Base-by-base conservation (phyloP, 2,329 filamentous ascomycete genomes). In the Xylariaceae sp. region DNA sequence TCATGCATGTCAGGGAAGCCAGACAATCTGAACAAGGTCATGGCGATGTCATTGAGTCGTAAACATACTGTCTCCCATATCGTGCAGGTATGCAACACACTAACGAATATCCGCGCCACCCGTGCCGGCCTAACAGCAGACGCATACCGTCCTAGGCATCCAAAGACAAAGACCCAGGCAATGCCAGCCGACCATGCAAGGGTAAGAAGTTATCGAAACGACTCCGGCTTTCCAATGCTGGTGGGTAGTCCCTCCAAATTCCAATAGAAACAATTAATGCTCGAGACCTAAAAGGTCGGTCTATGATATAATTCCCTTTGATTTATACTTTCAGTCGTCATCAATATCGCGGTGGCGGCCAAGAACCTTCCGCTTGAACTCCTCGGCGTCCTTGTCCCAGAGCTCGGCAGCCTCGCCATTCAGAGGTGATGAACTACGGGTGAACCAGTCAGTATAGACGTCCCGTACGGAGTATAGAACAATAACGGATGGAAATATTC, bases 371-470 rank as follows among this genome's bases (percentile, higher is more conserved):
- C 85, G 86, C 83, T 96, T 92, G 82, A 95, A 98, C 74, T 96
- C 91, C 41, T 85, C 87, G 33, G 87, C 81, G 73, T 98, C 87
- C 67, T 88, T 92, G 74, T 97, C 94, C 93, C 95, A 99, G 37
- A 99, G 82, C 74, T 96, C 91, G 14, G 96, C 95, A 26, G 95
- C 95, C 76, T 99, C 93, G 58, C 92, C 96, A 69, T 99, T 99
- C 63, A 99, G 81, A 2, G 95, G 95, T 65, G 92, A 96, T 57
- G 95, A 87, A 75, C 94, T 98, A 62, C 56, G 44, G 50, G 29
- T 28, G 12, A 60, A 73, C 69, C 70, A 66, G 12, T 48, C 9
- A 45, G n/a, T 21, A 12, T 28, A 6, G 16, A 33, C 2, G 11
- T 11, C 8, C 23, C 16, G 28, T 19, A 34, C 1, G 9, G 19